Evolutionary conservation across 805 yeast species (phyloP).

Genomic region (Metschnikowia hibisci): DNA sequence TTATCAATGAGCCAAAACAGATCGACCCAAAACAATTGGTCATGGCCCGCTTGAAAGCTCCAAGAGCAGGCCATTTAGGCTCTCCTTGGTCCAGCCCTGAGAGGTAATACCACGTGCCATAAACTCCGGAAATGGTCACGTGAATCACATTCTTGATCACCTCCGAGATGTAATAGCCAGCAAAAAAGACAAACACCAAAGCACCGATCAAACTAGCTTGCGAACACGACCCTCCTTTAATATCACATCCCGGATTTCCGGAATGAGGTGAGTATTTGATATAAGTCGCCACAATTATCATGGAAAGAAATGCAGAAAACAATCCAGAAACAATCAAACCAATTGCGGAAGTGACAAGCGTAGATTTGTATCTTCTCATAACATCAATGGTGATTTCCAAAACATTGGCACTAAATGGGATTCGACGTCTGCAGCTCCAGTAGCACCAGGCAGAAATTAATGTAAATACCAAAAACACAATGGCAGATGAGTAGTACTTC

Average conservation of each 20-base stretch:
- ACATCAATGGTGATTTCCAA: conserved; percentile 73
- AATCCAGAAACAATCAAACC: conserved; percentile 60
- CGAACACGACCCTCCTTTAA: conserved; percentile 51
- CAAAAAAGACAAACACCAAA: conserved; percentile 69
- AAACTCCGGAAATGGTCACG: conserved; percentile 76
- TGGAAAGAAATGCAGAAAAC: conserved; percentile 62
- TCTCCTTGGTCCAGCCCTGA: conserved; percentile 70
- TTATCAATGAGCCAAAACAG: conserved; percentile 77
- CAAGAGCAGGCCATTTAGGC: conserved; percentile 75
- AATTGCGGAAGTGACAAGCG: conserved; percentile 53
- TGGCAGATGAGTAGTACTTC: conserved; percentile 74
- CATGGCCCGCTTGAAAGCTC: conserved; percentile 74
- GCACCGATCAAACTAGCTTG: conserved; percentile 62
- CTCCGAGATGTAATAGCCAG: conserved; percentile 81
- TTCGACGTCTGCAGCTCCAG: conserved; percentile 66
- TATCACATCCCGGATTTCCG: conserved; percentile 49
- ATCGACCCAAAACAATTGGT: conserved; percentile 88
- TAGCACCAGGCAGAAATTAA: conserved; percentile 63
- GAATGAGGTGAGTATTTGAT: conserved; percentile 66
- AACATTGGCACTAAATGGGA: conserved; percentile 71
- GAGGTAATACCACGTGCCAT: conserved; percentile 89
- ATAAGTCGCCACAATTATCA: conserved; percentile 70
- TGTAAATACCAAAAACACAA: conserved; percentile 67
- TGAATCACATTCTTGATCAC: conserved; percentile 78
- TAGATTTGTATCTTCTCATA: conserved; percentile 67